Evolutionary conservation across 164 flowering plant genomes (phyloP).

Genomic region (Hamamelis virginiana): DNA sequence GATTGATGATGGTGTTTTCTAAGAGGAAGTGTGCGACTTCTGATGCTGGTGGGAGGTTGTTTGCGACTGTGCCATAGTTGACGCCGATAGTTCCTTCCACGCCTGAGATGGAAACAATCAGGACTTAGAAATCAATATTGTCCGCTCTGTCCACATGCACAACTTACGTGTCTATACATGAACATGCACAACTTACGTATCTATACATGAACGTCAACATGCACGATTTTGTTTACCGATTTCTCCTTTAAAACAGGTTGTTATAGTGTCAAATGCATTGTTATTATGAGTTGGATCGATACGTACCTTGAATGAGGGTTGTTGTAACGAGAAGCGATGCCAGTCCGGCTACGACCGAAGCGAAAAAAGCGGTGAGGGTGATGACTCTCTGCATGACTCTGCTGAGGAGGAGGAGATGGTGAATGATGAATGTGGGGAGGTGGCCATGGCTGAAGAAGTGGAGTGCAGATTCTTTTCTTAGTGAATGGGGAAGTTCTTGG

Average conservation of each 20-base stretch:
- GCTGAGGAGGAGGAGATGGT: conserved; percentile 4
- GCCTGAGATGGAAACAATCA: conserved; percentile 23
- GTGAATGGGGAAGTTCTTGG: conserved; percentile 7
- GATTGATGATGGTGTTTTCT: conserved; percentile 56
- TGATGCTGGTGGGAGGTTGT: conserved; percentile 69
- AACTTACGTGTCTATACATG: too few relatives aligned
- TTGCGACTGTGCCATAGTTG: conserved; percentile 72
- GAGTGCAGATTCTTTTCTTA: conserved; percentile 29
- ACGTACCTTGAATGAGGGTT: conserved; percentile 20
- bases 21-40: conserved; percentile 64
- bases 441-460: conserved; percentile 9
- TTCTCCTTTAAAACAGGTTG: too few relatives aligned
- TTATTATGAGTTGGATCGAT: neutral
- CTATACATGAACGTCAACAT: too few relatives aligned
- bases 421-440: neutral
- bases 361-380: neutral
- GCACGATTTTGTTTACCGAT: too few relatives aligned
- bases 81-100: conserved; percentile 63
- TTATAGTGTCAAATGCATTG: too few relatives aligned
- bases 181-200: too few relatives aligned
- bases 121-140: too few relatives aligned
- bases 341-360: neutral
- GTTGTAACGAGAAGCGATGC: conserved; percentile 15
- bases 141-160: too few relatives aligned
- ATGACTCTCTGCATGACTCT: conserved; percentile 2